Evolutionary conservation across 1,139 yeast genomes (phyloP), one percentile per base, ranked within the genome.

Genomic region (Saccharomyces hybrid): DNA sequence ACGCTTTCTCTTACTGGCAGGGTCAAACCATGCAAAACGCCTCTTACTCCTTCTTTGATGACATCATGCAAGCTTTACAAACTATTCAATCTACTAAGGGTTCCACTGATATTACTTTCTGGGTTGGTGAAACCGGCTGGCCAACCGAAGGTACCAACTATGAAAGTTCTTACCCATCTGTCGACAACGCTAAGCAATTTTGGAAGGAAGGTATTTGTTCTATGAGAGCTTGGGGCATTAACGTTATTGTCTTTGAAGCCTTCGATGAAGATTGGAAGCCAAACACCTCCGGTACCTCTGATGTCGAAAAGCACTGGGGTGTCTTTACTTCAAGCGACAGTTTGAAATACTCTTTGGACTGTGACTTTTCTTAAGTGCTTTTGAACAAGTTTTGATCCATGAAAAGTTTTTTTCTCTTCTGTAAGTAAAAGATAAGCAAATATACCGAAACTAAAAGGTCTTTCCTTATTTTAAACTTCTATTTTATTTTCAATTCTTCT

Each of bases 41-140:
- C 46, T 82, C 96, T 26, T 87, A 81, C 79, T 88, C 97, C 4
- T 90, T 90, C 85, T 82, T 89, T 63, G 97, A 90, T 70, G 97
- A 90, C 73, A 88, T 90, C 73, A 88, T 88, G 96, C 97, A 90
- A 78, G 96, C 97, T 61, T 77, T 91, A 72, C 95, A 88, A 78
- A 78, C 79, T 58, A 82, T 91, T 68, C 96, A 90, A 78, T 76
- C 89, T 63, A 74, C 82, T 62, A 91, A 91, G 79, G 96, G 96
- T 59, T 75, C 86, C 56, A 85, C 91, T 58, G 90, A 88, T 73
- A 79, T 90, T 65, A 79, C 81, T 57, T 89, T 91, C 78, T 90
- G 93, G 90, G 93, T 91, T 67, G 98, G 98, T 71, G 98, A 93
- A 79, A 93, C 98, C 62, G 99, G 98, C 64, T 91, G 97, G 97